phyloP scores from a whole-genome alignment of 495 filamentous ascomycete species.

The Thermothielavioides terrestris region DNA sequence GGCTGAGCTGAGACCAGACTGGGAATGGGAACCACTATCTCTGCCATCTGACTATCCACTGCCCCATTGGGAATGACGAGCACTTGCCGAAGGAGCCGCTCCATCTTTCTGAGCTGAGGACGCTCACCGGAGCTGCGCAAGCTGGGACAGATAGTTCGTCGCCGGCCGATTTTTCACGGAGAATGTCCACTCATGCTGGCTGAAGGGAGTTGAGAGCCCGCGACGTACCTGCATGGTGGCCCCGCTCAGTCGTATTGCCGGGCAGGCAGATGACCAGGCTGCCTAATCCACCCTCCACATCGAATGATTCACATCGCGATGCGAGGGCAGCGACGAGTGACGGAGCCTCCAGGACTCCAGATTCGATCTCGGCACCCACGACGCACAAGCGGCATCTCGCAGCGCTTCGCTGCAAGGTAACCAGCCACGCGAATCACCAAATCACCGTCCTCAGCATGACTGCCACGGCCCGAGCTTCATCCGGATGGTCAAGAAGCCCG shows the following conservation, averaged over 20 bases:
- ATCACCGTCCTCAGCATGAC: not conserved
- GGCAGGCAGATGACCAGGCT: slow-evolving; percentile 10
- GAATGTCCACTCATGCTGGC: not conserved
- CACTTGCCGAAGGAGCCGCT: slow-evolving; percentile 1
- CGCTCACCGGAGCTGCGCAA: too few species aligned
- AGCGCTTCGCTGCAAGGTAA: slow-evolving; percentile 12
- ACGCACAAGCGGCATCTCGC: slow-evolving; percentile 1
- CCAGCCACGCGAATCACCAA: not conserved
- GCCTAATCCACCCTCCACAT: not conserved
- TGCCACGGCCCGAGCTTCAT: too few species aligned
- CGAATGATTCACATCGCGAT: slow-evolving; percentile 1
- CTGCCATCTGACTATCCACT: slow-evolving; percentile 3
- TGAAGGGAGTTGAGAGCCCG: not conserved
- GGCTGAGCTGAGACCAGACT: slow-evolving; percentile 12
- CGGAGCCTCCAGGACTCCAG: not conserved
- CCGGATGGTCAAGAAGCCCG: too few species aligned
- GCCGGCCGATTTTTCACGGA: not conserved
- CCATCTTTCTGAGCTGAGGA: too few species aligned
- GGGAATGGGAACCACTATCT: not conserved
- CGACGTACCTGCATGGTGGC: slow-evolving; percentile 15
- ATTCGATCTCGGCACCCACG: not conserved
- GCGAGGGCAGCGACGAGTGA: slow-evolving; percentile 5
- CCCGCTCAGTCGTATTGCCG: slow-evolving; percentile 4
- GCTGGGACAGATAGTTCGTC: not conserved
- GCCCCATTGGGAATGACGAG: slow-evolving; percentile 1